phyloP scores from a whole-genome alignment of 495 filamentous ascomycete species.

The Hypomontagnella submonticulosa region DNA sequence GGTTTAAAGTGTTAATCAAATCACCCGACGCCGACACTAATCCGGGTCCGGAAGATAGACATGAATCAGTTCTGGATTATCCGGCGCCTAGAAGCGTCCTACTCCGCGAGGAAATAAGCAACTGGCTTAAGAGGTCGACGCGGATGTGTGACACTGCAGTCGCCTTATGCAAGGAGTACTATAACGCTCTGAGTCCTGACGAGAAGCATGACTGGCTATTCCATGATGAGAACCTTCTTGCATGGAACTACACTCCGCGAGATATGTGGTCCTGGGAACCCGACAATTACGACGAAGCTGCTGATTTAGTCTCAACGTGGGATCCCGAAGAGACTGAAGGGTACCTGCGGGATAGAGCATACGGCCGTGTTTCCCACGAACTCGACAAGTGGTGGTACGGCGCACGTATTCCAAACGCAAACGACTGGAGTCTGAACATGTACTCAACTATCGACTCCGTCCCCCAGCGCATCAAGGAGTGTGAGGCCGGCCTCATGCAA shows the following conservation, averaged over 20 bases:
- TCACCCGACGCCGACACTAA: conserved; percentile 52
- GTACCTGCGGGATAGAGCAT: conserved; percentile 61
- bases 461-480: conserved; percentile 59
- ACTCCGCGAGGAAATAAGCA: conserved; percentile 55
- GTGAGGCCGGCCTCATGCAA: conserved; percentile 59
- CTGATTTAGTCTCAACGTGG: conserved; percentile 54
- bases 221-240: conserved; percentile 49
- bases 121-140: conserved; percentile 66
- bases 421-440: conserved; percentile 63
- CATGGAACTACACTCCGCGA: conserved; percentile 57
- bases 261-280: conserved; percentile 45
- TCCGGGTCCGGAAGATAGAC: conserved; percentile 54
- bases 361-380: conserved; percentile 66
- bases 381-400: conserved; percentile 67
- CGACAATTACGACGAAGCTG: conserved; percentile 47
- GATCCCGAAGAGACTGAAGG: conserved; percentile 58
- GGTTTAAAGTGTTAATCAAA: conserved; percentile 76
- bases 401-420: conserved; percentile 63
- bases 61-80: conserved; percentile 42
- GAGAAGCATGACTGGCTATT: conserved; percentile 50
- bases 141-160: conserved; percentile 56
- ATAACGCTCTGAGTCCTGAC: conserved; percentile 43
- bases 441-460: conserved; percentile 62
- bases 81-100: conserved; percentile 41
- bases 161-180: conserved; percentile 54